phyloP scores from a whole-genome alignment of 2,329 filamentous ascomycete species.

The Trichoderma atrobrunneum region DNA sequence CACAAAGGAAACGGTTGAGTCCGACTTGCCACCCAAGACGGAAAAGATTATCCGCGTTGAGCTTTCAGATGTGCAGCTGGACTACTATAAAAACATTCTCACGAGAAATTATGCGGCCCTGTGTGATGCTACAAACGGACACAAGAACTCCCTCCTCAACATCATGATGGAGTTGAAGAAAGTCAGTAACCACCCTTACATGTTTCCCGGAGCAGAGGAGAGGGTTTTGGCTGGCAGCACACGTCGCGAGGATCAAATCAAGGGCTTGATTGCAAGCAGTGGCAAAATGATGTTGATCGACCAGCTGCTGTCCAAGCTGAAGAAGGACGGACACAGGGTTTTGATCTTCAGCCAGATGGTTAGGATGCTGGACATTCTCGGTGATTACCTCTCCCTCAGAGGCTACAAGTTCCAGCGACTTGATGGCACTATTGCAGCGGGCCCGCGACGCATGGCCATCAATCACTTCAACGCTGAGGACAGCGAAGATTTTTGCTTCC shows the following conservation, averaged over 20 bases:
- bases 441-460: constrained; percentile 85
- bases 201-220: constrained; percentile 93
- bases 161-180: constrained; percentile 99
- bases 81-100: constrained; percentile 98
- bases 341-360: constrained; percentile 99
- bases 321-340: constrained; percentile 89
- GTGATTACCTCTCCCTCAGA: constrained; percentile 87
- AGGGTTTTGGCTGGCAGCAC: constrained; percentile 77
- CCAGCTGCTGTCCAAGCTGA: constrained; percentile 89
- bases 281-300: constrained; percentile 99
- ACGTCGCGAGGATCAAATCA: constrained; percentile 84
- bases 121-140: constrained; percentile 83
- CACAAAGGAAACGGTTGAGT: constrained; percentile 96
- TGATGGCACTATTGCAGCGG: constrained; percentile 90
- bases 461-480: constrained; percentile 98
- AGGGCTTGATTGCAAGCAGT: constrained; percentile 91
- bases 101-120: constrained; percentile 94
- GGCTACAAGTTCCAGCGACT: constrained; percentile 95
- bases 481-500: constrained; percentile 93
- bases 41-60: constrained; percentile 99
- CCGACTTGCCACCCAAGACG: constrained; percentile 91
- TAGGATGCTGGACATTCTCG: constrained; percentile 93
- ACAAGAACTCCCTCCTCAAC: constrained; percentile 93
- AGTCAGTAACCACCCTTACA: constrained; percentile 96
- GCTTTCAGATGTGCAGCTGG: constrained; percentile 89